These are phyloP conservation scores for Schoenoplectus triqueter DNA, from an alignment of 202 grass and related monocot species.

Conservation along the genomic window DNA sequence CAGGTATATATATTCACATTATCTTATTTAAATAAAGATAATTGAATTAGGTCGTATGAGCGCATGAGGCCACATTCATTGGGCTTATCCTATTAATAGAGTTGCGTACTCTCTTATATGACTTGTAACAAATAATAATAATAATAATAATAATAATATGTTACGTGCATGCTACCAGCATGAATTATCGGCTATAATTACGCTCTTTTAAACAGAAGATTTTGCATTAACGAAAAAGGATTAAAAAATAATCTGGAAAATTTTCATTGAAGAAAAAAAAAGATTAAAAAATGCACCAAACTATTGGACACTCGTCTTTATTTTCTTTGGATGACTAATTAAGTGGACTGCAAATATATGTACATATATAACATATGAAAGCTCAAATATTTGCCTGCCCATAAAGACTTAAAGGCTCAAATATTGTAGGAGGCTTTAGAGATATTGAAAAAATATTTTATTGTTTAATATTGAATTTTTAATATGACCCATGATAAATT, in stretches of 20 bases:
- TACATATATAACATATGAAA: neutral
- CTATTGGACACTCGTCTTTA: neutral
- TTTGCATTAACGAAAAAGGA: neutral
- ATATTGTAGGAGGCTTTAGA: neutral
- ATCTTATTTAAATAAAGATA: constrained; percentile 17
- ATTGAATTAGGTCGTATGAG: constrained; percentile 25
- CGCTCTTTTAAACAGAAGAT: neutral
- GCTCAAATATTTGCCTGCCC: neutral
- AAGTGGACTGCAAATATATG: neutral
- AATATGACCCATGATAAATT: neutral
- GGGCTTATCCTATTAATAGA: neutral
- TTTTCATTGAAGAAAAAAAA: neutral
- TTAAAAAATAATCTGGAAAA: neutral
- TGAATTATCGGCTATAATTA: constrained; percentile 9
- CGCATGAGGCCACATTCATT: constrained; percentile 31
- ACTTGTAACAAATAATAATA: neutral
- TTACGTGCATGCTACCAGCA: neutral
- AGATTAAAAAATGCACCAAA: neutral
- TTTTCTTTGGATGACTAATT: neutral
- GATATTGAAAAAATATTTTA: neutral
- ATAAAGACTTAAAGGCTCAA: neutral
- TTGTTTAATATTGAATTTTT: constrained; percentile 2
- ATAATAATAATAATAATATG: neutral
- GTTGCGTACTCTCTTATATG: constrained; percentile 14
- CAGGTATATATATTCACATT: constrained; percentile 29